Evolutionary conservation across 345 rosid genomes (phyloP).

Genomic region (Stellera chamaejasme): DNA sequence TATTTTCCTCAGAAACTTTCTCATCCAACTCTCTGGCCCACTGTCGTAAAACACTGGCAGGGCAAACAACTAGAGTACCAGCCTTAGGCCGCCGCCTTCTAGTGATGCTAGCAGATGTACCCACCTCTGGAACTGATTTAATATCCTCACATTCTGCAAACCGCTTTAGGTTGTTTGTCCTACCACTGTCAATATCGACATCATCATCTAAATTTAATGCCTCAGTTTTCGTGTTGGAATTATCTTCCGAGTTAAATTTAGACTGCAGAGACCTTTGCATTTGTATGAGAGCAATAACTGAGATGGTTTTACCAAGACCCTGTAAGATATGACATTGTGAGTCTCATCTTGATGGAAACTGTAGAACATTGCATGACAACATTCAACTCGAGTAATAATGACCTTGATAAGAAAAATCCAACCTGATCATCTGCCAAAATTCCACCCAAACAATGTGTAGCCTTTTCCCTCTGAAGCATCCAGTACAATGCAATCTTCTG

Average conservation of each 20-base stretch:
- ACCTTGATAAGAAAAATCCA: constrained; percentile 9
- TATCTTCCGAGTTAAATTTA: constrained; percentile 44
- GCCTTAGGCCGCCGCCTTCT: constrained; percentile 57
- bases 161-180: constrained; percentile 28
- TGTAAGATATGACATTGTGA: constrained; percentile 23
- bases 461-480: constrained; percentile 93
- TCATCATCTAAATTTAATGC: constrained; percentile 81
- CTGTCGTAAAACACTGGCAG: constrained; percentile 91
- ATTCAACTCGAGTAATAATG: constrained; percentile 2
- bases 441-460: constrained; percentile 79
- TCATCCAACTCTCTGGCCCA: constrained; percentile 93
- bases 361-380: not conserved
- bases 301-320: constrained; percentile 98
- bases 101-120: constrained; percentile 40
- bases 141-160: constrained; percentile 29
- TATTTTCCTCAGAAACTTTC: constrained; percentile 68
- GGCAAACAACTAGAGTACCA: constrained; percentile 94
- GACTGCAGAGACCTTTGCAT: constrained; percentile 52
- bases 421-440: constrained; percentile 99
- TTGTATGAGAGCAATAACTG: constrained; percentile 89
- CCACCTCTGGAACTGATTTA: constrained; percentile 33
- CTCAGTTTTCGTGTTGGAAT: constrained; percentile 43
- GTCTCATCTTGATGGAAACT: not conserved
- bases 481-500: constrained; percentile 98
- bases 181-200: constrained; percentile 32